A percentile compares a stretch with the other conserved stretches of the same genome.
phyloP scores from a whole-genome alignment of 352 stramenopile species.

The Phytophthora rubi region DNA sequence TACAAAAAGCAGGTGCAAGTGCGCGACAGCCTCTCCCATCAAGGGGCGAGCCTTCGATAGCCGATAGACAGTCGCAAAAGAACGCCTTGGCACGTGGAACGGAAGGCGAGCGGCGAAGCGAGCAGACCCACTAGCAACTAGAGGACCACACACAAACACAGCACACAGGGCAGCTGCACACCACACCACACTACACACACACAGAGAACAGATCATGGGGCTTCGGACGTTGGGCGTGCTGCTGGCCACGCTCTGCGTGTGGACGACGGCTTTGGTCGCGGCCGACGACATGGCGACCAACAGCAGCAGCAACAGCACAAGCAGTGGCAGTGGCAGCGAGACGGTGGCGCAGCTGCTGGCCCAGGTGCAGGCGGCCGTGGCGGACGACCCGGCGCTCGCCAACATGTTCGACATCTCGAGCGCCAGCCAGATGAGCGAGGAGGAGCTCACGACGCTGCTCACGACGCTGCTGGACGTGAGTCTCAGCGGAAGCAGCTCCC shows the following conservation, averaged over 20 bases:
- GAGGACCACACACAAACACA: background rate
- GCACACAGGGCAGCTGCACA: background rate
- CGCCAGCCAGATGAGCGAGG: conserved; percentile 45
- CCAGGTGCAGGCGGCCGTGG: conserved; percentile 44
- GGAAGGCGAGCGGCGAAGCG: background rate
- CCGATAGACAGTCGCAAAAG: conserved; percentile 1
- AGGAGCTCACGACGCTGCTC: conserved; percentile 41
- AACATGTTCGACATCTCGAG: conserved; percentile 48
- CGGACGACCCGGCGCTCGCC: conserved; percentile 38
- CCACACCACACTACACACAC: background rate
- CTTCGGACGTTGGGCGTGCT: conserved; percentile 21
- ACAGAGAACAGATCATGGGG: conserved; percentile 10
- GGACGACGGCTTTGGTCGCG: conserved; percentile 9
- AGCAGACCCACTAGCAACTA: background rate
- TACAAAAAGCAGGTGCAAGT: background rate
- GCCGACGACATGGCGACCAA: conserved; percentile 27
- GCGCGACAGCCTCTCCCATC: background rate
- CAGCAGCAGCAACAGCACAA: conserved; percentile 13
- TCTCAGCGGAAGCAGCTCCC: conserved; percentile 10
- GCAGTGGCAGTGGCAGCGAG: conserved; percentile 22
- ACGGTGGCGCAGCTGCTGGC: conserved; percentile 40
- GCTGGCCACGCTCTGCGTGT: conserved; percentile 23
- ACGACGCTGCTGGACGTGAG: conserved; percentile 36
- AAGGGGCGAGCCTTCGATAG: background rate
- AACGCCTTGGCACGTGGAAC: background rate